Evolutionary conservation across 768 basidiomycete genomes (phyloP).

Genomic region (Nidularia pulvinata): DNA sequence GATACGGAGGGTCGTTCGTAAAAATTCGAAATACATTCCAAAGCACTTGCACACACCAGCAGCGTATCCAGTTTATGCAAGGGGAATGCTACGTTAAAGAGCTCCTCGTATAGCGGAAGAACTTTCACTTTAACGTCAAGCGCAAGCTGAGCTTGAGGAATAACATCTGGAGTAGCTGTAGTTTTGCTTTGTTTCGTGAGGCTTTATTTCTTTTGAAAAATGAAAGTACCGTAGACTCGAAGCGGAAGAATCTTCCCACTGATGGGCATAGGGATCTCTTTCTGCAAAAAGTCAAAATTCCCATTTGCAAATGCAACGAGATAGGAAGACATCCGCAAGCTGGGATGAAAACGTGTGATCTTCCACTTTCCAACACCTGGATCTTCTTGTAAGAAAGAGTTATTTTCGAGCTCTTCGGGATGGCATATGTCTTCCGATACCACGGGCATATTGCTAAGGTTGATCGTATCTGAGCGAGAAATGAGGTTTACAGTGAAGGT

Average conservation of each 20-base stretch:
- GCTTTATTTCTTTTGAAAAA: neutral
- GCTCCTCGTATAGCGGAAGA: constrained; percentile 87
- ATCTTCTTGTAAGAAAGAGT: constrained; percentile 36
- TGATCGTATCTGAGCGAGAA: constrained; percentile 71
- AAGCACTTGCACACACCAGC: constrained; percentile 47
- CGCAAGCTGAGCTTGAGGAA: constrained; percentile 83
- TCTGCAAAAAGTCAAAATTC: constrained; percentile 70
- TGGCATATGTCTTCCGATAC: constrained; percentile 59
- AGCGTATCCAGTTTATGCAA: constrained; percentile 95
- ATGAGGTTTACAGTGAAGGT: constrained; percentile 78
- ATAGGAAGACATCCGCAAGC: constrained; percentile 89
- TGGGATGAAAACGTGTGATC: constrained; percentile 76
- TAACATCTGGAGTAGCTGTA: constrained; percentile 76
- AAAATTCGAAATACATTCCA: neutral
- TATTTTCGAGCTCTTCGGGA: constrained; percentile 36
- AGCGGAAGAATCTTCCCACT: constrained; percentile 83
- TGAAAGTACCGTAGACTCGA: constrained; percentile 70
- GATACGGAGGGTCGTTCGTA: neutral
- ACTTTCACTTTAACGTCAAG: constrained; percentile 85
- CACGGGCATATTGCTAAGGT: constrained; percentile 89
- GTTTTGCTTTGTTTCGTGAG: neutral
- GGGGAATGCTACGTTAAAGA: constrained; percentile 92
- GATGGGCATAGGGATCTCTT: constrained; percentile 75
- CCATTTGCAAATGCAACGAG: constrained; percentile 90
- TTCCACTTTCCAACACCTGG: constrained; percentile 81